Evolutionary conservation across 1,284 basidiomycete species (phyloP), one percentile per base, ranked within the genome.

Genomic region (Sanghuangporus sanghuang): DNA sequence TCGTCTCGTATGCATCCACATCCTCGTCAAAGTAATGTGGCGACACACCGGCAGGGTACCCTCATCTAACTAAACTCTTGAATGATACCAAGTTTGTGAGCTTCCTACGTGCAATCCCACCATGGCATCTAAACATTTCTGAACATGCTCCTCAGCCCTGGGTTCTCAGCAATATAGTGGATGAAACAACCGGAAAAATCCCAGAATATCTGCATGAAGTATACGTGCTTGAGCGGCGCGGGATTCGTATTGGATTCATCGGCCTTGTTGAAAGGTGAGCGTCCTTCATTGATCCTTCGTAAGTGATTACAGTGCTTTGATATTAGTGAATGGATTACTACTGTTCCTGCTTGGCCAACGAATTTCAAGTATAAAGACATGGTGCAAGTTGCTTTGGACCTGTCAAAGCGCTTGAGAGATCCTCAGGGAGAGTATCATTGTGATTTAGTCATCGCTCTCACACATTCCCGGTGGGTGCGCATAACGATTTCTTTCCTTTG

Each of bases 201-300:
- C 91, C 88, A 0, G 79, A 81, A 38, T 74, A 78, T 57, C 73
- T 93, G 4, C 71, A 79, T 16, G 82, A 87, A 67, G 92, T 82
- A 71, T 75, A 79, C 61, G 78, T 92, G 6, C 76, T 90, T 12
- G 86, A 92, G 68, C 79, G 87, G 44, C 78, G 79, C 27, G 90
- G 90, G 0, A 69, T 92, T 11, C 84, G 83, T 50, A 82, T 95
- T 35, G 93, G 92, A 6, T 72, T 94, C 35, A 87, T 95, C 62
- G 93, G 93, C 2, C 79, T 96, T 0, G 90, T 95, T 0, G 93
- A 95, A 73, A 80, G 90, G 91, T 92, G 59, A 58, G 80, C 73
- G 7, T 32, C 27, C 27, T 32, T 32, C 27, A 32, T 32, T 32
- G 27, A 32, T 32, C 27, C 27, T 5, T 32, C 27, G 27, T 32